Conservation (phyloP, 805 yeast species). For the Kluyveromyces nonfermentans region DNA sequence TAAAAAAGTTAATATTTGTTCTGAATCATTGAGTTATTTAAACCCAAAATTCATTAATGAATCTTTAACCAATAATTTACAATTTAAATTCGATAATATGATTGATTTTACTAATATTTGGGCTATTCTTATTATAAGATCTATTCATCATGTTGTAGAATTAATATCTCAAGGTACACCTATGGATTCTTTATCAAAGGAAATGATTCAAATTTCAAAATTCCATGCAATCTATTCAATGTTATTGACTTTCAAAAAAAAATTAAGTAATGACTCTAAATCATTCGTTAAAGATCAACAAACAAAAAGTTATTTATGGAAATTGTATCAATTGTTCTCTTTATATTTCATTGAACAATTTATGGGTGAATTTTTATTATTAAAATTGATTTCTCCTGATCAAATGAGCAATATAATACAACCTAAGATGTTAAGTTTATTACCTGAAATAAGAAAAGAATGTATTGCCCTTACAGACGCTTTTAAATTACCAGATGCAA, state of each 20-base stretch:
- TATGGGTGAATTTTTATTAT: conserved; percentile 63
- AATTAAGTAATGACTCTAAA: conserved; percentile 12
- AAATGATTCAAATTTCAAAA: conserved; percentile 31
- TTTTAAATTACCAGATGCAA: conserved; percentile 70
- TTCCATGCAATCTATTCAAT: conserved; percentile 34
- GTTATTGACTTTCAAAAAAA: conserved; percentile 24
- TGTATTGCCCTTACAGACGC: conserved; percentile 77
- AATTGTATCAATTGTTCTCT: conserved; percentile 55
- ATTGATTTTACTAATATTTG: conserved; percentile 28
- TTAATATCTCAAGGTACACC: conserved; percentile 20
- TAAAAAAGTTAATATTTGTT: conserved; percentile 28
- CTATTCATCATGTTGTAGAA: conserved; percentile 21
- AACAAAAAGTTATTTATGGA: conserved; percentile 41
- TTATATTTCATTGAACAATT: conserved; percentile 58
- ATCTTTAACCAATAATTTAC: conserved; percentile 15
- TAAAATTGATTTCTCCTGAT: conserved; percentile 43
- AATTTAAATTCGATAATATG: conserved; percentile 22
- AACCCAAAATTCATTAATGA: conserved; percentile 20
- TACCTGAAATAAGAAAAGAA: conserved; percentile 49
- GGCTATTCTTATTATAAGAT: conserved; percentile 22
- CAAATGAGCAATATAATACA: conserved; percentile 37
- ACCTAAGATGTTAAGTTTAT: conserved; percentile 35
- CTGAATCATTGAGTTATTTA: conserved; percentile 22
- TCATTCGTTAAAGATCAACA: conserved; percentile 21
- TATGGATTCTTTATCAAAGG: conserved; percentile 31